Conservation (phyloP, 176 grass and related monocot species). For the Puya raimondii region DNA sequence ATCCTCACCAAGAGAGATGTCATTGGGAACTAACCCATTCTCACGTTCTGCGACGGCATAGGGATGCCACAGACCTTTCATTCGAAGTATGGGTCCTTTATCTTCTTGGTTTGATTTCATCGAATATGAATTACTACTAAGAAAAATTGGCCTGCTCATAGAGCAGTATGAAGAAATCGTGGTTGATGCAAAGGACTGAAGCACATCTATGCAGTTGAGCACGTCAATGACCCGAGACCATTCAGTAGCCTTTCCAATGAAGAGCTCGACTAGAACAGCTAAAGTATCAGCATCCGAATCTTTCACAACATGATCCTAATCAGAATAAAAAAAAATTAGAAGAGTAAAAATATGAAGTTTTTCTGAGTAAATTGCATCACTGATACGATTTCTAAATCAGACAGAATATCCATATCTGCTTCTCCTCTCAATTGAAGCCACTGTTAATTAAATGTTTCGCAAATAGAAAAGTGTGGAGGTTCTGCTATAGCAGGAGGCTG, state of each 20-base stretch:
- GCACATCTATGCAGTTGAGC: constrained; percentile 70
- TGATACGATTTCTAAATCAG: background rate
- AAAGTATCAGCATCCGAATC: constrained; percentile 49
- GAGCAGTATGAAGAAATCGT: constrained; percentile 42
- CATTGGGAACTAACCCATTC: constrained; percentile 67
- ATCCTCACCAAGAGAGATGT: constrained; percentile 62
- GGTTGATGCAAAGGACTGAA: constrained; percentile 67
- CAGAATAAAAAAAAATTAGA: constrained; percentile 21
- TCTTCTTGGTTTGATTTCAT: background rate
- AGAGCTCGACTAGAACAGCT: constrained; percentile 47
- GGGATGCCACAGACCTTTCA: constrained; percentile 96
- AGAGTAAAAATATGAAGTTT: background rate
- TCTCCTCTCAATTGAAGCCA: too few relatives aligned
- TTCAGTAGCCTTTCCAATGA: constrained; percentile 54
- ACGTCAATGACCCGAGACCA: constrained; percentile 65
- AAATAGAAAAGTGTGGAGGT: too few relatives aligned
- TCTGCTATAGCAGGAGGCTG: too few relatives aligned
- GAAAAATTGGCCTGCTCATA: constrained; percentile 59
- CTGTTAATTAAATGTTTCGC: too few relatives aligned
- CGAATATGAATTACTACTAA: constrained; percentile 27
- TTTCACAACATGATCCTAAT: constrained; percentile 54
- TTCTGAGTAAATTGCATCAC: background rate
- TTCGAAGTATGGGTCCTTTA: constrained; percentile 40
- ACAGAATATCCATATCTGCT: too few relatives aligned
- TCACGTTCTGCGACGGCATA: constrained; percentile 71